These are phyloP conservation scores for Cordyceps sp. DNA, from an alignment of 2,329 filamentous ascomycete species.

Conservation along the genomic window DNA sequence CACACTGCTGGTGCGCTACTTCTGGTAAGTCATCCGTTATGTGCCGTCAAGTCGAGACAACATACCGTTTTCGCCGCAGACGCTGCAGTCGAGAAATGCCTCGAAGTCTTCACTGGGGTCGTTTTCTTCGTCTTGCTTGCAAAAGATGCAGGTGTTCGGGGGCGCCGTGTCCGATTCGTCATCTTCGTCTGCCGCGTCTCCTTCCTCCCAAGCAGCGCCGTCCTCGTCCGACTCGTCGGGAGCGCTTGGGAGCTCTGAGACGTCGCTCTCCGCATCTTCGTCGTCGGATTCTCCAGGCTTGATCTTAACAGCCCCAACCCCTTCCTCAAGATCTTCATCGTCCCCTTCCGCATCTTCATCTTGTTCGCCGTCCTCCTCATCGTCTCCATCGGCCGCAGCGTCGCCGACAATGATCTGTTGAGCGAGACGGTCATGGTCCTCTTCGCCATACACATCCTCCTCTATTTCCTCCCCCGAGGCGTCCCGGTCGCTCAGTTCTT, in stretches of 20 bases:
- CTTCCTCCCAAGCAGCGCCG: slow-evolving; percentile 30
- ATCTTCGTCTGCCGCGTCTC: slow-evolving; percentile 38
- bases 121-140: slow-evolving; percentile 65
- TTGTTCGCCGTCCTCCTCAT: slow-evolving; percentile 18
- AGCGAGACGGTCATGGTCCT: slow-evolving; percentile 17
- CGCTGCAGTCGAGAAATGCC: slow-evolving; percentile 56
- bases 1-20: slow-evolving; percentile 83
- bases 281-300: slow-evolving; percentile 32
- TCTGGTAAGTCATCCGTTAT: slow-evolving; percentile 19
- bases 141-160: slow-evolving; percentile 46
- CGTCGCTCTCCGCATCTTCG: slow-evolving; percentile 32
- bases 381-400: slow-evolving; percentile 13
- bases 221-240: slow-evolving; percentile 18
- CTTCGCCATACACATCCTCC: slow-evolving; percentile 24
- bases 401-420: slow-evolving; percentile 11
- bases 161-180: slow-evolving; percentile 38
- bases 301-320: slow-evolving; percentile 40
- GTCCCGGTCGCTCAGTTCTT: slow-evolving; percentile 20
- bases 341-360: slow-evolving; percentile 11
- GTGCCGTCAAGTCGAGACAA: slow-evolving; percentile 10
- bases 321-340: slow-evolving; percentile 31
- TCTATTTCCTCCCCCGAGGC: slow-evolving; percentile 25
- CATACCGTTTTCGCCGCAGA: slow-evolving; percentile 73
- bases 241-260: slow-evolving; percentile 27
- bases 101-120: slow-evolving; percentile 72